Evolutionary conservation across 2,329 filamentous ascomycete species (phyloP), one percentile per base, ranked within the genome.

Genomic region (Chlorencoelia australis): DNA sequence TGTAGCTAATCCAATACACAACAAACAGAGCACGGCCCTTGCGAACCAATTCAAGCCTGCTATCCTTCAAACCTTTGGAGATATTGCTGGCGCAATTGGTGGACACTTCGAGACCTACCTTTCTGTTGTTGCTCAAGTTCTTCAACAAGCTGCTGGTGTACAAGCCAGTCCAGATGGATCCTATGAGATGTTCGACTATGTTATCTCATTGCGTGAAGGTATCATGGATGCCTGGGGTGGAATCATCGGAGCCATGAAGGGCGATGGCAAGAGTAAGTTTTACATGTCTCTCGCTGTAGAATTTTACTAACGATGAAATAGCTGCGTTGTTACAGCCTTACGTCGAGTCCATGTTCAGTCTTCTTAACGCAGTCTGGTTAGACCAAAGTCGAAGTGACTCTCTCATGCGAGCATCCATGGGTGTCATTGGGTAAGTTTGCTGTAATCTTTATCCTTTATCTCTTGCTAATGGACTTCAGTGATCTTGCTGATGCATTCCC

Each of bases 191-290:
- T 80, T 88, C 40, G 89, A 96, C 62, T 98, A 98, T 58, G 81
- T 98, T 50, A 76, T 94, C 46, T 94, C 88, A 14, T 73, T 98
- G 32, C 81, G 91, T 36, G 93, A 98, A 59, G 91, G 89, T 50
- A 96, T 98, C 49, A 94, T 96, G 81, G 91, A 98, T 69, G 91
- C 91, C 21, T 98, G 93, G 88, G 87, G 88, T 53, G 91, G 91
- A 49, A 91, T 94, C 48, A 87, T 98, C 56, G 79, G 89, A 59
- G 87, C 91, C 35, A 87, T 96, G 81, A 94, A 91, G 68, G 65
- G 71, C 34, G 84, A 80, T 54, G 68, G 67, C 54, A 89, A 89
- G 68, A 78, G 80, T 82, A 62, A 60, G 76, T 65, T 13, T 31
- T 13, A n/a, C n/a, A n/a, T n/a, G 15, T 5, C 4, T 13, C 7